These are phyloP conservation scores for Botrytis galanthina DNA, from an alignment of 2,329 filamentous ascomycete species.

Conservation along the genomic window DNA sequence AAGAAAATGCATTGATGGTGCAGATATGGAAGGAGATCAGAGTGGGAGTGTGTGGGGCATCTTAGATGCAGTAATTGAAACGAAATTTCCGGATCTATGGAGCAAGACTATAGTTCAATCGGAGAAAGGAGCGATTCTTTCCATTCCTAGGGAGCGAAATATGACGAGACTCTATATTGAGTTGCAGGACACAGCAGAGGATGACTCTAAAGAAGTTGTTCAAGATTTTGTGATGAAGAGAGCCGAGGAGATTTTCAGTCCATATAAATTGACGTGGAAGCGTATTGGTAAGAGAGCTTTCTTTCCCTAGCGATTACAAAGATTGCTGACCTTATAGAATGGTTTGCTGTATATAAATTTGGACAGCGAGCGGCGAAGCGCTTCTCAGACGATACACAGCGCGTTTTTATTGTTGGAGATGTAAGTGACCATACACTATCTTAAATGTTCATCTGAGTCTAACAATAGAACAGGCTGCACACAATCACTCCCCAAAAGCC, in stretches of 20 bases:
- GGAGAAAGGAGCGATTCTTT: conserved; percentile 54
- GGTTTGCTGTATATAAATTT: conserved; percentile 60
- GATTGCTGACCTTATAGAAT: conserved; percentile 58
- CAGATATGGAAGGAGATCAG: conserved; percentile 57
- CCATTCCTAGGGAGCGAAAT: conserved; percentile 60
- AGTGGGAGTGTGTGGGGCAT: conserved; percentile 58
- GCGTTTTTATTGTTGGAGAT: conserved; percentile 57
- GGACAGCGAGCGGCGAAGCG: conserved; percentile 58
- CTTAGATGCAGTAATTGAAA: conserved; percentile 45
- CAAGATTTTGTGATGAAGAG: conserved; percentile 70
- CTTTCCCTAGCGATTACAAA: conserved; percentile 31
- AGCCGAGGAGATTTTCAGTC: conserved; percentile 59
- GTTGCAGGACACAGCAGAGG: conserved; percentile 49
- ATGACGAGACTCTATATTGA: conserved; percentile 65
- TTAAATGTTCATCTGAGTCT: conserved; percentile 34
- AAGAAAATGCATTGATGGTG: conserved; percentile 50
- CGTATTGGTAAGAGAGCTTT: conserved; percentile 70
- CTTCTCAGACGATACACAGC: conserved; percentile 50
- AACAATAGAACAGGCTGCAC: conserved; percentile 44
- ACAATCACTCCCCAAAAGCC: conserved; percentile 62
- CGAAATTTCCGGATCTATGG: conserved; percentile 59
- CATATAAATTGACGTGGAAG: conserved; percentile 58
- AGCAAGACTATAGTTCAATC: conserved; percentile 57
- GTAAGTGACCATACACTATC: conserved; percentile 34
- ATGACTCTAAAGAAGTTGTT: conserved; percentile 43